A percentile compares a stretch with the other conserved stretches of the same genome.
These are phyloP conservation scores for Trametes cubensis DNA, from an alignment of 768 basidiomycete species.

Conservation along the genomic window DNA sequence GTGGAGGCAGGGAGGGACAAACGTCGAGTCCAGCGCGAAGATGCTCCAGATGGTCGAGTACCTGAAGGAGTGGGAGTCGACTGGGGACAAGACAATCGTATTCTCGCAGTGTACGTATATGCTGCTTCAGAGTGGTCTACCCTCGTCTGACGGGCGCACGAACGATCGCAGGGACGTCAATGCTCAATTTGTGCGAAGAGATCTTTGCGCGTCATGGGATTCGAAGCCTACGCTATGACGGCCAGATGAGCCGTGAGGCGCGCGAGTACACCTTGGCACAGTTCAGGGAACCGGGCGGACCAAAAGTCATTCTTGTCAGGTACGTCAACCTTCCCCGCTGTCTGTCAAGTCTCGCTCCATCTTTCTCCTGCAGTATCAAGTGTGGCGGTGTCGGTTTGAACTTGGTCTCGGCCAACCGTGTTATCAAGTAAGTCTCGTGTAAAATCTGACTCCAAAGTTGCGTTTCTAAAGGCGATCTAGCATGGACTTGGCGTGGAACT, in stretches of 20 bases:
- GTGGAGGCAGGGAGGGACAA: conserved; percentile 63
- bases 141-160: neutral
- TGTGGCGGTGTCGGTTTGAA: conserved; percentile 73
- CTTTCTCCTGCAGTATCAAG: conserved; percentile 47
- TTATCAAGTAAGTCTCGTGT: conserved; percentile 55
- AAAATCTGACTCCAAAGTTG: neutral
- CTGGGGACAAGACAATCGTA: conserved; percentile 69
- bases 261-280: conserved; percentile 52
- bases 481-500: conserved; percentile 77
- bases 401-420: conserved; percentile 67
- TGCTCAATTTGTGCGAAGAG: conserved; percentile 68
- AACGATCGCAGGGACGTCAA: conserved; percentile 60
- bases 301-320: conserved; percentile 70
- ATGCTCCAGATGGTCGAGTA: conserved; percentile 60
- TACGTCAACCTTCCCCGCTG: conserved; percentile 29
- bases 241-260: conserved; percentile 59
- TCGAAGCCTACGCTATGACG: conserved; percentile 63
- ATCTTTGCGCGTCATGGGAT: conserved; percentile 62
- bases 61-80: conserved; percentile 59
- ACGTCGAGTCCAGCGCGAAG: conserved; percentile 69
- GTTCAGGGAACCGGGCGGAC: conserved; percentile 60
- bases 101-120: conserved; percentile 65
- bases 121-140: neutral
- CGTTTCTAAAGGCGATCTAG: conserved; percentile 34
- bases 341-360: conserved; percentile 7